Percentiles rank a stretch among this genome's conserved stretches.
phyloP scores from a whole-genome alignment of 306 rosid species.

The Quillaja saponaria region DNA sequence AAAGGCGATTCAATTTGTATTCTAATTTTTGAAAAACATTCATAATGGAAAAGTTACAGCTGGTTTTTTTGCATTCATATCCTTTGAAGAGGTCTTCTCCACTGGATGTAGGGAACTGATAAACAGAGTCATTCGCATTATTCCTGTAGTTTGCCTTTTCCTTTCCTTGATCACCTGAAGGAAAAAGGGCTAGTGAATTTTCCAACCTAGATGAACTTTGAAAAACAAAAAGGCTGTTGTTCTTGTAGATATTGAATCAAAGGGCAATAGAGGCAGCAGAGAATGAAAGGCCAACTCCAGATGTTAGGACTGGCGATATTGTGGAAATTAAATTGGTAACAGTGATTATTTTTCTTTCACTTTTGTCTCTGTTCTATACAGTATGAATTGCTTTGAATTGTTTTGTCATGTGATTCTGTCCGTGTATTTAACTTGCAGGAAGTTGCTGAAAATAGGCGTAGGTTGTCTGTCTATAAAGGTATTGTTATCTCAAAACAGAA shows the following conservation, averaged over 20 bases:
- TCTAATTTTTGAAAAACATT: neutral
- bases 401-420: constrained; percentile 29
- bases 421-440: constrained; percentile 53
- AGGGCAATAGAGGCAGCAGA: constrained; percentile 83
- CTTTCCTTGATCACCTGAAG: no score
- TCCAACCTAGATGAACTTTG: neutral
- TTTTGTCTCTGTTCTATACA: neutral
- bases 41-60: no score
- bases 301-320: constrained; percentile 82
- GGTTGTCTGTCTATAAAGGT: constrained; percentile 84
- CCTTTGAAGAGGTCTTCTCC: neutral
- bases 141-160: no score
- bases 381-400: constrained; percentile 2
- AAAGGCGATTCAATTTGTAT: neutral
- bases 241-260: constrained; percentile 68
- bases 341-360: neutral
- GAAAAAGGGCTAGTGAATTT: no score
- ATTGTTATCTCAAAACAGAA: constrained; percentile 90
- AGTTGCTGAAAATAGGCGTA: constrained; percentile 92
- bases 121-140: neutral
- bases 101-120: neutral
- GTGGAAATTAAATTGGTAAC: constrained; percentile 93
- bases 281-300: constrained; percentile 72
- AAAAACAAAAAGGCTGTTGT: constrained; percentile 12
- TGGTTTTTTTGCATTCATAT: constrained; percentile 15